Evolutionary conservation across 176 grass and related monocot species (phyloP).

Genomic region (Oryza meridionalis): DNA sequence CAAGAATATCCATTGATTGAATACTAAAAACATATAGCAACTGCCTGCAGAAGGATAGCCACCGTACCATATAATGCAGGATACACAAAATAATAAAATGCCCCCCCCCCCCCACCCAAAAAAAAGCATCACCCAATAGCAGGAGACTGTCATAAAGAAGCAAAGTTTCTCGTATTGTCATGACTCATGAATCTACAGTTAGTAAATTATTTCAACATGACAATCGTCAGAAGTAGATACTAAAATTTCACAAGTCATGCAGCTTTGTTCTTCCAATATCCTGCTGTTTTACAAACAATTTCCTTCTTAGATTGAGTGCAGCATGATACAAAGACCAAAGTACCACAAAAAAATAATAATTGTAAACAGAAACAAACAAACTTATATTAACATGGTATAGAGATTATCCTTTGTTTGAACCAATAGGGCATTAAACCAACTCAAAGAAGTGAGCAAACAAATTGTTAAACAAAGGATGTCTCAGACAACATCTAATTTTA

Average conservation of each 20-base stretch:
- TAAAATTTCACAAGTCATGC: neutral
- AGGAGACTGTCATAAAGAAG: neutral
- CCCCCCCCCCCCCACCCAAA: too few species aligned
- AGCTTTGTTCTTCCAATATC: neutral
- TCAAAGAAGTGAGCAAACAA: neutral
- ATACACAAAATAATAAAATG: neutral
- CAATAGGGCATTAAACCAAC: constrained; percentile 7
- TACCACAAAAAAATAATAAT: constrained; percentile 1
- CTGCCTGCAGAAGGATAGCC: neutral
- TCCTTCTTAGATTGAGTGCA: neutral
- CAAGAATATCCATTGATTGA: neutral
- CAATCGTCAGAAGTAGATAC: neutral
- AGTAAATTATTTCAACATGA: neutral
- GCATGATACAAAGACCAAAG: constrained; percentile 11
- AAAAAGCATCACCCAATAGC: neutral
- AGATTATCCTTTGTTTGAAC: neutral
- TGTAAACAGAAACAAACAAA: constrained; percentile 1
- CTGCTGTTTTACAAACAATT: too few species aligned
- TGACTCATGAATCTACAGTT: constrained; percentile 4
- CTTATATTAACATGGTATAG: neutral
- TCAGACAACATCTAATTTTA: constrained; percentile 18
- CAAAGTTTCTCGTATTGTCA: neutral
- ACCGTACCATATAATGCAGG: neutral
- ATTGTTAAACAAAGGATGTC: neutral
- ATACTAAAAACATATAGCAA: neutral